Evolutionary conservation across 2,329 filamentous ascomycete species (phyloP).

Genomic region (Pseudogymnoascus destructans): DNA sequence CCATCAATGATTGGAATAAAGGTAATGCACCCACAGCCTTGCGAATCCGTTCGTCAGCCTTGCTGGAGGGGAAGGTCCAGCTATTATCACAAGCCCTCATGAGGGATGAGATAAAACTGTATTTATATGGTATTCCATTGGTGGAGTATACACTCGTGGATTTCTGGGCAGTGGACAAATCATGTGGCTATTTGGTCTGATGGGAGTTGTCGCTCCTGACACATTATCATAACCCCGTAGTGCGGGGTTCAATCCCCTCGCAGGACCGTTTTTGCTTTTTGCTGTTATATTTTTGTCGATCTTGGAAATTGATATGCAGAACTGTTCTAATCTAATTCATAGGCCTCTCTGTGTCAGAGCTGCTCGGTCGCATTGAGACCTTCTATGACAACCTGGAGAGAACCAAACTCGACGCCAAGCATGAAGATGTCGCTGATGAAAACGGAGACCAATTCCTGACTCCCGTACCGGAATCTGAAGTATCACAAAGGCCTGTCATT

Average conservation of each 20-base stretch:
- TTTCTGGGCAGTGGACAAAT: background rate
- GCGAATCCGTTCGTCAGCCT: slow-evolving; percentile 1
- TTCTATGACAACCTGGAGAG: slow-evolving; percentile 4
- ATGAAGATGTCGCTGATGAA: background rate
- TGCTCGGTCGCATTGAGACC: slow-evolving; percentile 3
- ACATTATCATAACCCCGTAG: slow-evolving; percentile 1
- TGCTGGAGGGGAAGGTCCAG: background rate
- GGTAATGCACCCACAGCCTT: slow-evolving; percentile 9
- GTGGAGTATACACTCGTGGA: background rate
- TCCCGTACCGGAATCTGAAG: background rate
- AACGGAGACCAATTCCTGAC: background rate
- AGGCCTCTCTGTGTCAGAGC: slow-evolving; percentile 4
- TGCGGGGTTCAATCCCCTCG: slow-evolving; percentile 5
- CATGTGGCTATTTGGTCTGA: background rate
- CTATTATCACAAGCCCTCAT: background rate
- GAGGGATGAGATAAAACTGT: background rate
- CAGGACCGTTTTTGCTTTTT: slow-evolving; percentile 2
- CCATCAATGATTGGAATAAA: slow-evolving; percentile 9
- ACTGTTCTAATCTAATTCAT: background rate
- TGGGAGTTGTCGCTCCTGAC: slow-evolving; percentile 2
- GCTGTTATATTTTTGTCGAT: background rate
- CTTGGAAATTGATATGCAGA: background rate
- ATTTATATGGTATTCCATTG: slow-evolving; percentile 4
- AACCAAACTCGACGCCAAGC: background rate
- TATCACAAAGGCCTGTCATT: background rate